Percentiles rank a stretch among this genome's conserved stretches.
phyloP scores from a whole-genome alignment of 352 stramenopile genomes.

The Globisporangium alternatum region DNA sequence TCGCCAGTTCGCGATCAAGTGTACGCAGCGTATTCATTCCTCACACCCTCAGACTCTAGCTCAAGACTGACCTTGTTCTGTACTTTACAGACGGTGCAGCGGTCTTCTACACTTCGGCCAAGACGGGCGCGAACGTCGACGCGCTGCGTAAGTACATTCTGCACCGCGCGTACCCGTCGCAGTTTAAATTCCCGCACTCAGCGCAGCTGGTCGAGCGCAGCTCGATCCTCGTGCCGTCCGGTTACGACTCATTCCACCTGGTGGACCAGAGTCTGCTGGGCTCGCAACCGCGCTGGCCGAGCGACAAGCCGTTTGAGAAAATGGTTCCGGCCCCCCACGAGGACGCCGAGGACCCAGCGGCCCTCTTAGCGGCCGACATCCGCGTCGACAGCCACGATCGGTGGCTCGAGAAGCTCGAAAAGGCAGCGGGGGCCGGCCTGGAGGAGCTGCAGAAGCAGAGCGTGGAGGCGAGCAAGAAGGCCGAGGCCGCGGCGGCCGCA shows the following conservation, averaged over 20 bases:
- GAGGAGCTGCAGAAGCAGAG: conserved; percentile 84
- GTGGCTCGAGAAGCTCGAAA: conserved; percentile 84
- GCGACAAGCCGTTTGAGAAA: conserved; percentile 78
- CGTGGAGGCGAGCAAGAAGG: conserved; percentile 80
- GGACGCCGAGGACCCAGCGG: conserved; percentile 37
- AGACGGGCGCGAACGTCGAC: conserved; percentile 73
- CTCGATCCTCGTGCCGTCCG: conserved; percentile 70
- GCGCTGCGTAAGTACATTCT: conserved; percentile 73
- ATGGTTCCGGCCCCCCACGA: conserved; percentile 60
- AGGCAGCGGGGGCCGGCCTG: conserved; percentile 66
- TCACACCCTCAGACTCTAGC: neutral
- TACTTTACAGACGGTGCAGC: conserved; percentile 53
- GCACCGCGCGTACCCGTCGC: conserved; percentile 58
- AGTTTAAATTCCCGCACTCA: conserved; percentile 66
- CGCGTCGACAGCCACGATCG: conserved; percentile 64
- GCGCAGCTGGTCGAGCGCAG: conserved; percentile 74
- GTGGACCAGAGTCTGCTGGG: conserved; percentile 77
- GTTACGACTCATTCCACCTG: conserved; percentile 75
- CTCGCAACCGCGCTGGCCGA: conserved; percentile 72
- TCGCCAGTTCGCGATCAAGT: conserved; percentile 75
- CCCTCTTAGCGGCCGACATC: conserved; percentile 40
- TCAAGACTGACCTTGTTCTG: conserved; percentile 3
- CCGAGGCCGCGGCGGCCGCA: conserved; percentile 61
- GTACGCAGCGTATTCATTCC: conserved; percentile 37
- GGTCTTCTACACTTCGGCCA: conserved; percentile 80